Percentiles rank a stretch among this genome's conserved stretches.
These are phyloP conservation scores for Puccinia hordei DNA, from an alignment of 1,284 basidiomycete species.

Conservation along the genomic window DNA sequence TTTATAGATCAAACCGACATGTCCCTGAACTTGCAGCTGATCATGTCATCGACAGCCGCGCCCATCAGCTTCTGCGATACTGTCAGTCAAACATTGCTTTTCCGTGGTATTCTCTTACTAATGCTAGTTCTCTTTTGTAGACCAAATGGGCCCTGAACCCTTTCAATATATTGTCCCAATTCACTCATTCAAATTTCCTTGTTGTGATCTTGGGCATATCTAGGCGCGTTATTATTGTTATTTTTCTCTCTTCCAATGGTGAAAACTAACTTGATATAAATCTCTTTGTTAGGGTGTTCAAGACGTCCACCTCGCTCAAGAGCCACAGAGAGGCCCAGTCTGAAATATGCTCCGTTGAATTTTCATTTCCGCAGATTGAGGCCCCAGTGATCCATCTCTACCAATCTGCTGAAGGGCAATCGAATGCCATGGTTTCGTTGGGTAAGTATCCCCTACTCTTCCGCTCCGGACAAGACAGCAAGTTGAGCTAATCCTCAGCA, in stretches of 20 bases:
- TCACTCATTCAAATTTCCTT: conserved; percentile 35
- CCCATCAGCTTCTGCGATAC: conserved; percentile 1
- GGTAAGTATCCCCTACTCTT: not conserved
- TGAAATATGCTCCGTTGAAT: not conserved
- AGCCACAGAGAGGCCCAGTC: not conserved
- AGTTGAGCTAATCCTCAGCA: not conserved
- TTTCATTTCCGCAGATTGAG: conserved; percentile 12
- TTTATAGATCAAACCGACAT: conserved; percentile 31
- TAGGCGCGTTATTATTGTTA: not conserved
- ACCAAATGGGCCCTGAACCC: conserved; percentile 10
- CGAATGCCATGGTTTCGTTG: not conserved
- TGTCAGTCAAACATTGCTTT: not conserved
- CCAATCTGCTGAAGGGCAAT: not conserved
- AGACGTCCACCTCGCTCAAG: conserved; percentile 23
- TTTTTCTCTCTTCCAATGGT: not conserved
- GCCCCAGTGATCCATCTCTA: not conserved
- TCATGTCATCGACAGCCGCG: conserved; percentile 5
- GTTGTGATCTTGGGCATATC: conserved; percentile 2
- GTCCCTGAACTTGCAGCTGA: conserved; percentile 20
- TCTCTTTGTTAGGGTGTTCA: conserved; percentile 23
- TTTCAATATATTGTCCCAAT: conserved; percentile 37
- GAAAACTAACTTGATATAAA: not conserved
- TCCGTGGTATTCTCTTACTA: not conserved
- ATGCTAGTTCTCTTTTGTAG: not conserved
- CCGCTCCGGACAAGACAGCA: no score